These are phyloP conservation scores for Backusella australiensis DNA, from an alignment of 192 early-diverging fungal genomes.

Conservation along the genomic window DNA sequence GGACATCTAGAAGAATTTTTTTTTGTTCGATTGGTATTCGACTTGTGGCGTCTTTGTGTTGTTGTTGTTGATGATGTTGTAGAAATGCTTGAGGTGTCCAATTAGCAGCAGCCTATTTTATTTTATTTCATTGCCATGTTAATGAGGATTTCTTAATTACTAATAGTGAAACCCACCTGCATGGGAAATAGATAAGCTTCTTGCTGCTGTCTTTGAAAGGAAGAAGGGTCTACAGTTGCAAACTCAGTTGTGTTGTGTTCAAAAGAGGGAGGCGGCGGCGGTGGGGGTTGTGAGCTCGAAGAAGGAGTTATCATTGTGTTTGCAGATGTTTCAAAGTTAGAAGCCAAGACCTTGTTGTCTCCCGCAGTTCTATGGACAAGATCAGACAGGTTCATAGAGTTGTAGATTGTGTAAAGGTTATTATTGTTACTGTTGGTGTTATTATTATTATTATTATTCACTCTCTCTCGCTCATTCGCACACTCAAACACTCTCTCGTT, in stretches of 20 bases:
- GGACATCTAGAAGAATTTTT: not conserved
- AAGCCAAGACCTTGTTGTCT: conserved; percentile 6
- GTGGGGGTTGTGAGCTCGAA: not conserved
- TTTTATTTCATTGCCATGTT: not conserved
- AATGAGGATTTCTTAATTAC: not conserved
- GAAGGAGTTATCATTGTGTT: conserved; percentile 8
- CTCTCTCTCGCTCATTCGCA: no score
- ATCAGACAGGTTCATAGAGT: conserved; percentile 26
- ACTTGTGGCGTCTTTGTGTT: not conserved
- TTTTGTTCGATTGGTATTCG: conserved; percentile 1
- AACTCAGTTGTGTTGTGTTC: not conserved
- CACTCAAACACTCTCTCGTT: no score
- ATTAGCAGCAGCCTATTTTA: not conserved
- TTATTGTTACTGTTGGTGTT: not conserved
- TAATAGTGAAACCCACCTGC: not conserved
- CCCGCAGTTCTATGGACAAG: conserved; percentile 24
- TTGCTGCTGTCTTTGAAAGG: conserved; percentile 8
- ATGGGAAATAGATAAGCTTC: conserved; percentile 6
- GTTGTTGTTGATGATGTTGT: not conserved
- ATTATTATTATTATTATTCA: not conserved
- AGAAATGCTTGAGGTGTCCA: not conserved
- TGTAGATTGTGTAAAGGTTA: not conserved
- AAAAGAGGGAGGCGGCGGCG: not conserved
- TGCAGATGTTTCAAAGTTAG: not conserved
- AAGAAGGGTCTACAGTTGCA: not conserved